Percentiles rank a stretch among this genome's conserved stretches.
Evolutionary conservation across 371 early-diverging fungal genomes (phyloP).

Genomic region (Syncephalastrum sp.): DNA sequence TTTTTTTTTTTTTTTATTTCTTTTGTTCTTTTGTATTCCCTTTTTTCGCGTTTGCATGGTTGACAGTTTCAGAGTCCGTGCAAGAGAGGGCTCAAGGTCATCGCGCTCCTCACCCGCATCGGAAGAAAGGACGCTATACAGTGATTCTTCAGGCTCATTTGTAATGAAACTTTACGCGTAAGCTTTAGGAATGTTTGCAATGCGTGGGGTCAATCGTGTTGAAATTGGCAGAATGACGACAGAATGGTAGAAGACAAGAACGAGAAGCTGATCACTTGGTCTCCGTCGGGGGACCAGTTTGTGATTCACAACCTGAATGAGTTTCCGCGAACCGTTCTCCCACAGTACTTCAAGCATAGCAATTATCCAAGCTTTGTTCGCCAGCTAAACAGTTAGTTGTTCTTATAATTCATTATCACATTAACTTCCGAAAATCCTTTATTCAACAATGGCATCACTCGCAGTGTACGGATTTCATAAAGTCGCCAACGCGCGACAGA

Average conservation of each 20-base stretch:
- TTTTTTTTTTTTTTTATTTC: background rate
- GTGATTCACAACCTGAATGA: constrained; percentile 3
- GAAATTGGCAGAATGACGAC: no score
- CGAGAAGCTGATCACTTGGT: constrained; percentile 2
- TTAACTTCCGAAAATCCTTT: background rate
- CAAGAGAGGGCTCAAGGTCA: no score
- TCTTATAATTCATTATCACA: background rate
- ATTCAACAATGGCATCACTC: background rate
- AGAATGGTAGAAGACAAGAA: no score
- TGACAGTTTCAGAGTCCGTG: no score
- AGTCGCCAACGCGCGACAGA: background rate
- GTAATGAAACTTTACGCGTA: no score
- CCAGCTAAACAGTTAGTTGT: constrained; percentile 11
- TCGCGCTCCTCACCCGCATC: no score
- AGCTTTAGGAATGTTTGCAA: no score
- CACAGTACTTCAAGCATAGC: constrained; percentile 11
- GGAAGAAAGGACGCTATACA: no score
- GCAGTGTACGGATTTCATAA: constrained; percentile 13
- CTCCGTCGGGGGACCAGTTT: constrained; percentile 3
- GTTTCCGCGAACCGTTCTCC: constrained; percentile 9
- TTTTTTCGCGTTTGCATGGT: constrained; percentile 6
- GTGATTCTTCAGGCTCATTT: no score
- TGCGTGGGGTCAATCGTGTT: no score
- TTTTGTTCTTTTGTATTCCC: constrained; percentile 1
- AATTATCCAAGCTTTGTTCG: constrained; percentile 15